These are phyloP conservation scores for Thalassiosira mediterranea DNA, from an alignment of 352 stramenopile genomes.

Conservation along the genomic window DNA sequence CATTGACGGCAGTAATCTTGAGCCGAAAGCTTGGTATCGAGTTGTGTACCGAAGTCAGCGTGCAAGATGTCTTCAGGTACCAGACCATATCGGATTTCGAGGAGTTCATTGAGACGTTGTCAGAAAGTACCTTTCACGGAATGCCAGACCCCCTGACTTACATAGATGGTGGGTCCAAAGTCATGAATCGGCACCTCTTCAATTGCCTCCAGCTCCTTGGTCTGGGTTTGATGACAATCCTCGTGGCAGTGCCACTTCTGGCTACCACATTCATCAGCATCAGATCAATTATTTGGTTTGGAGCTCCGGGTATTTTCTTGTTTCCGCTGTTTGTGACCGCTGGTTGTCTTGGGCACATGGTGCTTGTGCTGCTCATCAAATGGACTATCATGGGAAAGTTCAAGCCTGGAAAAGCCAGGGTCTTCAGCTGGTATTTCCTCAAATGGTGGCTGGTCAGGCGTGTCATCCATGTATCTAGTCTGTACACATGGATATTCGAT, in stretches of 20 bases:
- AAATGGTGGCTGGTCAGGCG: slow-evolving; percentile 20
- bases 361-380: slow-evolving; percentile 18
- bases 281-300: slow-evolving; percentile 21
- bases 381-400: slow-evolving; percentile 17
- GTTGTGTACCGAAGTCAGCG: slow-evolving; percentile 7
- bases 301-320: slow-evolving; percentile 7
- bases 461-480: slow-evolving; percentile 4
- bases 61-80: slow-evolving; percentile 22
- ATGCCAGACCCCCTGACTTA: slow-evolving; percentile 10
- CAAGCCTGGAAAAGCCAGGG: slow-evolving; percentile 9
- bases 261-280: slow-evolving; percentile 16
- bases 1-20: slow-evolving; percentile 17
- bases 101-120: background rate
- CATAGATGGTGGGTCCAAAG: slow-evolving; percentile 5
- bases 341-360: slow-evolving; percentile 18
- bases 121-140: background rate
- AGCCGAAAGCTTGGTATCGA: slow-evolving; percentile 2
- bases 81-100: slow-evolving; percentile 15
- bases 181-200: slow-evolving; percentile 18
- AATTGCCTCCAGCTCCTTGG: slow-evolving; percentile 3
- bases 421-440: slow-evolving; percentile 12
- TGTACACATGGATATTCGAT: slow-evolving; percentile 23
- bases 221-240: slow-evolving; percentile 9
- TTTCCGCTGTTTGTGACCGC: slow-evolving; percentile 14
- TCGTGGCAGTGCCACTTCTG: slow-evolving; percentile 6